These are phyloP conservation scores for Bruguiera sexangula DNA, from an alignment of 345 rosid genomes.

Conservation along the genomic window DNA sequence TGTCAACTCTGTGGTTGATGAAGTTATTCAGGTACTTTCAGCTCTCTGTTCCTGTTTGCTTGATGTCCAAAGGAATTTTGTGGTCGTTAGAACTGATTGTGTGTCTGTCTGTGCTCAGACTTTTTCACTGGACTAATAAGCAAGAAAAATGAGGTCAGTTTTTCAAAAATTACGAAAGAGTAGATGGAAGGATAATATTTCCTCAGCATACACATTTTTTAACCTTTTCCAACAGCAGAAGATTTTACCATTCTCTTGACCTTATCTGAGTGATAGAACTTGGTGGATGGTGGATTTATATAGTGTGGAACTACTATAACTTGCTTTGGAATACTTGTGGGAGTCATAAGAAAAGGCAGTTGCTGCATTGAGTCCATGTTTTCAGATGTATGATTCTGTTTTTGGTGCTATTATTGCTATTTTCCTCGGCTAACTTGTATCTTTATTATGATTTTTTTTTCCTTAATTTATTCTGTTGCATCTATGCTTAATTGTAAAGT, in stretches of 20 bases:
- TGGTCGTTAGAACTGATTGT: not conserved
- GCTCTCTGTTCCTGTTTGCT: constrained; percentile 16
- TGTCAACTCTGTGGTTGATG: constrained; percentile 40
- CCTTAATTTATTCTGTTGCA: not conserved
- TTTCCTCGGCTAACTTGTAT: not conserved
- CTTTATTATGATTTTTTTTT: not conserved
- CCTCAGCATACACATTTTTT: too few relatives aligned
- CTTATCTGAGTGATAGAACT: too few relatives aligned
- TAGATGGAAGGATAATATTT: too few relatives aligned
- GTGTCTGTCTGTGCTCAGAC: too few relatives aligned
- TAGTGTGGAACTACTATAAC: not conserved
- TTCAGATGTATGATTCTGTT: not conserved
- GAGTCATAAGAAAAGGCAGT: not conserved
- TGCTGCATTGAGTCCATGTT: not conserved
- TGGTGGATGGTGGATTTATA: too few relatives aligned
- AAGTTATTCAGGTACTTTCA: constrained; percentile 57
- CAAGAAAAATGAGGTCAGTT: too few relatives aligned
- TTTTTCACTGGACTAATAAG: too few relatives aligned
- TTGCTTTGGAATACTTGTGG: not conserved
- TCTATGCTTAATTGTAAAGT: not conserved
- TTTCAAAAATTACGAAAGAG: too few relatives aligned
- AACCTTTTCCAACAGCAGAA: too few relatives aligned
- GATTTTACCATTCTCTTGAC: too few relatives aligned
- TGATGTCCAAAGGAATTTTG: constrained; percentile 2
- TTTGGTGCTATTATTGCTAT: not conserved